Conservation (phyloP, 2,329 filamentous ascomycete species). For the Hypoxylon sp. region DNA sequence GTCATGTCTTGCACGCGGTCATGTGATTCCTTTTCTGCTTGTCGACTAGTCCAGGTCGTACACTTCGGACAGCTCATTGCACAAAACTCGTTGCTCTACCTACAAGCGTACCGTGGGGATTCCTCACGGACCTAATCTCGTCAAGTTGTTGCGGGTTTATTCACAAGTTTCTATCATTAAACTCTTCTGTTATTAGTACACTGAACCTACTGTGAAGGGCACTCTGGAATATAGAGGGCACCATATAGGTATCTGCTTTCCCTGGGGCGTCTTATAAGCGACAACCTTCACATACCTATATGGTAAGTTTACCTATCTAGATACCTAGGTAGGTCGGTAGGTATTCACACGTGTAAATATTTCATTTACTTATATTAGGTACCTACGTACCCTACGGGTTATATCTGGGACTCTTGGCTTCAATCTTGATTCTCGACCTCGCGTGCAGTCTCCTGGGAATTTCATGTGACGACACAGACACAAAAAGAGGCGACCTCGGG, state of each 20-base stretch:
- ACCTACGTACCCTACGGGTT: too few species aligned
- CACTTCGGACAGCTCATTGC: too few species aligned
- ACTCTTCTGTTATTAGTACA: not conserved
- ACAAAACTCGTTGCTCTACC: too few species aligned
- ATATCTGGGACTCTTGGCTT: not conserved
- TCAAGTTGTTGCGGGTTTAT: too few species aligned
- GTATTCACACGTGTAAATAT: too few species aligned
- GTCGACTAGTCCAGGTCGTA: not conserved
- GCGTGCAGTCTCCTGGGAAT: not conserved
- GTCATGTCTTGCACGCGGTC: not conserved
- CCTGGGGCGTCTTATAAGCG: not conserved
- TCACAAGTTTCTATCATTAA: too few species aligned
- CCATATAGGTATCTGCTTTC: not conserved
- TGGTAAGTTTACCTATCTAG: too few species aligned
- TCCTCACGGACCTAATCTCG: too few species aligned
- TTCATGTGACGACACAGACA: slow-evolving; percentile 8
- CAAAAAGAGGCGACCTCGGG: not conserved
- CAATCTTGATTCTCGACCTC: not conserved
- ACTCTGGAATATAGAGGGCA: not conserved
- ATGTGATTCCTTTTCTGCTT: not conserved
- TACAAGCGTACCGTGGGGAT: too few species aligned
- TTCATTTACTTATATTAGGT: too few species aligned
- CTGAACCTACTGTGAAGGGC: not conserved
- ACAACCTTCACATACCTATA: not conserved
- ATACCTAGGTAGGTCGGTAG: too few species aligned